Evolutionary conservation across 768 basidiomycete species (phyloP).

Genomic region (Calocybe indica): DNA sequence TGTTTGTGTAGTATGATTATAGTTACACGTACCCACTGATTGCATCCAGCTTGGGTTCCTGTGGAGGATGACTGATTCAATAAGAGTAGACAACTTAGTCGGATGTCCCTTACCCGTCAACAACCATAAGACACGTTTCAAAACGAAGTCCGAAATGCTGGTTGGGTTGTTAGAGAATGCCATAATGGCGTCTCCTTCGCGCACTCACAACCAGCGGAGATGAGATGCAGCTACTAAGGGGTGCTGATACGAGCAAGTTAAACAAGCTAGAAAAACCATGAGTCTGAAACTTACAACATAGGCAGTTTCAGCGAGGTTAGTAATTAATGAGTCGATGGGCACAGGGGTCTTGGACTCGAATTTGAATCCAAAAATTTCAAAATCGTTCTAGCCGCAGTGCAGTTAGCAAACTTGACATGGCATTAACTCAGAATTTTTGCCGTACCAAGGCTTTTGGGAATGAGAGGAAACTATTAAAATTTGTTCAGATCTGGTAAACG

Average conservation of each 20-base stretch:
- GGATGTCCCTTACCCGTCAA: constrained; percentile 35
- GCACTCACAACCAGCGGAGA: constrained; percentile 50
- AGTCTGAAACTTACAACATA: constrained; percentile 33
- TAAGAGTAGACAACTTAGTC: constrained; percentile 16
- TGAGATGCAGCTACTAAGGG: constrained; percentile 53
- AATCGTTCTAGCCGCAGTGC: constrained; percentile 37
- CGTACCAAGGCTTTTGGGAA: constrained; percentile 51
- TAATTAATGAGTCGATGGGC: constrained; percentile 45
- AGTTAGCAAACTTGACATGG: neutral
- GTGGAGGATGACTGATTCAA: constrained; percentile 23
- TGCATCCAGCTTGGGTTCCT: constrained; percentile 51
- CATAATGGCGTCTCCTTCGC: neutral
- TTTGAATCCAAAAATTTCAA: constrained; percentile 43
- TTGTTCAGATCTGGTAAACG: neutral
- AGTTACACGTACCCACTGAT: constrained; percentile 44
- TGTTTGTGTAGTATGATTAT: neutral
- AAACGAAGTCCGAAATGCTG: constrained; percentile 48
- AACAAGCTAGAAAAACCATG: neutral
- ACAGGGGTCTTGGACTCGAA: constrained; percentile 33
- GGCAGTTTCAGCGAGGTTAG: constrained; percentile 50
- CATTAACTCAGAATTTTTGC: neutral
- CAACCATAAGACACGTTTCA: constrained; percentile 56
- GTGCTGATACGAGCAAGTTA: constrained; percentile 27
- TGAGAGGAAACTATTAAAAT: constrained; percentile 37
- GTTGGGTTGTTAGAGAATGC: neutral